These are phyloP conservation scores for Fusarium transvaalense DNA, from an alignment of 2,329 filamentous ascomycete species.

Conservation along the genomic window DNA sequence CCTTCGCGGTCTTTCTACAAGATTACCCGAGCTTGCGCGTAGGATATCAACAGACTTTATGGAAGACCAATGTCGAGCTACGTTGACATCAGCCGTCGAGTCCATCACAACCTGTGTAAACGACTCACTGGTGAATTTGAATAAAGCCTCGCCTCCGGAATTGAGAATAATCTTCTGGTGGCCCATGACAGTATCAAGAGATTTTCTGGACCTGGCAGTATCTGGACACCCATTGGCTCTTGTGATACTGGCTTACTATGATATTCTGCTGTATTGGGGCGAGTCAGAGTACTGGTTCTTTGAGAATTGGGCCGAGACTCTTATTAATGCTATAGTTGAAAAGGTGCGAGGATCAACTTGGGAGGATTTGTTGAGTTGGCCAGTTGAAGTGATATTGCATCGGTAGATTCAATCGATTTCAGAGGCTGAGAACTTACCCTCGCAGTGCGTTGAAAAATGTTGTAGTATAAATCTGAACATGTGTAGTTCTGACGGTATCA, in stretches of 20 bases:
- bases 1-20: background rate
- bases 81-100: background rate
- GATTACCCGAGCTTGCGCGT: conserved; percentile 16
- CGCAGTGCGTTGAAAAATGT: too few species aligned
- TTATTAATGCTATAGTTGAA: conserved; percentile 33
- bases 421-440: too few species aligned
- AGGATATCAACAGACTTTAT: conserved; percentile 11
- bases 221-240: conserved; percentile 23
- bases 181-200: conserved; percentile 26
- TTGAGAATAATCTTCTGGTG: conserved; percentile 28
- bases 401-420: too few species aligned
- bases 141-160: conserved; percentile 22
- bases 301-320: conserved; percentile 21
- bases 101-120: background rate
- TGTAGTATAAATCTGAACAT: too few species aligned
- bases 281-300: conserved; percentile 37
- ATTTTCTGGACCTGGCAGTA: conserved; percentile 26
- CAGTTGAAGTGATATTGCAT: conserved; percentile 14
- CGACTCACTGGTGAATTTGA: fast-evolving
- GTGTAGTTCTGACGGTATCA: too few species aligned
- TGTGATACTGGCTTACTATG: conserved; percentile 31
- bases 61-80: conserved; percentile 1
- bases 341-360: conserved; percentile 30
- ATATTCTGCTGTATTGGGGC: conserved; percentile 24
- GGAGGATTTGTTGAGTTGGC: conserved; percentile 35